Conservation (phyloP, 352 stramenopile genomes). For the Pythium phragmiticola region DNA sequence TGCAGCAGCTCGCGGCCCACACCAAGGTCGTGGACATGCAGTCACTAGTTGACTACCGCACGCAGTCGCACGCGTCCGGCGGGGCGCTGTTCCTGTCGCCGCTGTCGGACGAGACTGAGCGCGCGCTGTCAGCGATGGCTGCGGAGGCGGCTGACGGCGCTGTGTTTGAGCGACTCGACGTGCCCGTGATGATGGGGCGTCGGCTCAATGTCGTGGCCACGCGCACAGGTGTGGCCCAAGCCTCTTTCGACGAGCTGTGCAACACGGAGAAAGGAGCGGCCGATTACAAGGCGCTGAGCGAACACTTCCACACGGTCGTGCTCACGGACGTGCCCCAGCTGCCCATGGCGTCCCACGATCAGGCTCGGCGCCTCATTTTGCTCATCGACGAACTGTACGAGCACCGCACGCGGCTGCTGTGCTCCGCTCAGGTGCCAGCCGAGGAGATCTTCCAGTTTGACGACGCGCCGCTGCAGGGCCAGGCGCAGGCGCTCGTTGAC, state of each 20-base stretch:
- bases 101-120: conserved; percentile 31
- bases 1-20: conserved; percentile 91
- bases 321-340: conserved; percentile 88
- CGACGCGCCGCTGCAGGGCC: conserved; percentile 29
- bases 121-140: conserved; percentile 48
- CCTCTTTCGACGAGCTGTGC: conserved; percentile 95
- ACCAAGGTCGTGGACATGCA: conserved; percentile 76
- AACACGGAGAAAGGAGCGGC: conserved; percentile 91
- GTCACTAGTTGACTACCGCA: conserved; percentile 74
- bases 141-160: conserved; percentile 31
- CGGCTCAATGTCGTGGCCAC: conserved; percentile 47
- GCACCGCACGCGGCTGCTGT: conserved; percentile 58
- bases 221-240: conserved; percentile 44
- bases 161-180: conserved; percentile 33
- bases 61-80: conserved; percentile 34
- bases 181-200: conserved; percentile 84
- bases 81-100: conserved; percentile 59
- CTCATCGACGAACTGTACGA: conserved; percentile 98
- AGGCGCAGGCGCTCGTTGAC: conserved; percentile 30
- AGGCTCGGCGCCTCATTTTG: conserved; percentile 95
- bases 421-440: conserved; percentile 44
- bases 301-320: conserved; percentile 91
- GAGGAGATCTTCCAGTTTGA: conserved; percentile 76
- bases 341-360: conserved; percentile 87
- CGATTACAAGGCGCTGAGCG: conserved; percentile 94